A percentile compares a stretch with the other conserved stretches of the same genome.
These are phyloP conservation scores for Canavalia ensiformis DNA, from an alignment of 306 rosid species.

Conservation along the genomic window DNA sequence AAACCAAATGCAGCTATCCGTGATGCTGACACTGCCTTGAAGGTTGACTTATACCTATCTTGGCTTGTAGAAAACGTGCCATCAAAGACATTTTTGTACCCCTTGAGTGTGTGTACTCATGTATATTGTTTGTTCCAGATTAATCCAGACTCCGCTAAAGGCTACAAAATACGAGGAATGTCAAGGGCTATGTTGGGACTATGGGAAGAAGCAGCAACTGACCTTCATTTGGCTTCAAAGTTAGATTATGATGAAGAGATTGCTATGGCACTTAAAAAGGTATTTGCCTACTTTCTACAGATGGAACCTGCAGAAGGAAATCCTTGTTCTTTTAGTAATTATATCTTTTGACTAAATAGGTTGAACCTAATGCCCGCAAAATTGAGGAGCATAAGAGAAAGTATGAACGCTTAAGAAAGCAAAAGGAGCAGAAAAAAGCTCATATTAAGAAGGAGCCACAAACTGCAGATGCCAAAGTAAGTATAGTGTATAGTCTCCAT, in stretches of 20 bases:
- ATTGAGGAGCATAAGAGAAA: slow-evolving; percentile 82
- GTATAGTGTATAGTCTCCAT: slow-evolving; percentile 41
- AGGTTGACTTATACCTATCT: slow-evolving; percentile 55
- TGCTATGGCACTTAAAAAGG: slow-evolving; percentile 71
- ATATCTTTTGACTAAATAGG: slow-evolving; percentile 56
- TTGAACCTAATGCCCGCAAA: slow-evolving; percentile 80
- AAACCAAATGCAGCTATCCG: slow-evolving; percentile 88
- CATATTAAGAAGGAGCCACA: slow-evolving; percentile 55
- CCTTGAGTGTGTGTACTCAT: slow-evolving; percentile 16
- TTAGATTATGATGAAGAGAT: slow-evolving; percentile 88
- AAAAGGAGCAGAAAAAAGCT: slow-evolving; percentile 62
- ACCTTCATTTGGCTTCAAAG: slow-evolving; percentile 79
- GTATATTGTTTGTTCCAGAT: slow-evolving; percentile 59
- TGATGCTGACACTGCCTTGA: slow-evolving; percentile 85
- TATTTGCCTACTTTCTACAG: slow-evolving; percentile 30
- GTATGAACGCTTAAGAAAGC: slow-evolving; percentile 68
- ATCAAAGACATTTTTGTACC: neutral
- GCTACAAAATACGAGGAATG: slow-evolving; percentile 79
- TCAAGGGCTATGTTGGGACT: slow-evolving; percentile 84
- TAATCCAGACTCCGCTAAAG: slow-evolving; percentile 89
- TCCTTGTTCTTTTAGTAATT: neutral
- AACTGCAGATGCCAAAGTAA: slow-evolving; percentile 63
- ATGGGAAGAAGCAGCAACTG: slow-evolving; percentile 79
- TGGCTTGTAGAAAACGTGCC: slow-evolving; percentile 15
- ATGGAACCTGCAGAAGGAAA: slow-evolving; percentile 14